Evolutionary conservation across 2,329 filamentous ascomycete genomes (phyloP).

Genomic region (Aphanocladium album): DNA sequence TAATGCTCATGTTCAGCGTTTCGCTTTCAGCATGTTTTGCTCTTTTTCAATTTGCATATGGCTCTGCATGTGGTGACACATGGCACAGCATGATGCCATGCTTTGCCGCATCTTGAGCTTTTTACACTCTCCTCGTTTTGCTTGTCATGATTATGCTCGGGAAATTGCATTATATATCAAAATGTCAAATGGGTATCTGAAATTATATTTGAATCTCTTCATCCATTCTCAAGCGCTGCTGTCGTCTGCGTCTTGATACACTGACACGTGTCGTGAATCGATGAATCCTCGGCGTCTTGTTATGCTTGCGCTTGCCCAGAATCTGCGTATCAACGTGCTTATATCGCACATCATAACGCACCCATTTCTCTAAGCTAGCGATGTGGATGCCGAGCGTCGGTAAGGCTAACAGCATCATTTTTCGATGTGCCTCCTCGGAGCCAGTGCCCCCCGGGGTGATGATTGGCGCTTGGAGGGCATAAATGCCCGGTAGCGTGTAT

Average conservation of each 20-base stretch:
- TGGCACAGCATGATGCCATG: no score
- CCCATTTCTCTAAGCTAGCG: conserved; percentile 42
- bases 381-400: conserved; percentile 47
- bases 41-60: no score
- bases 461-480: conserved; percentile 33
- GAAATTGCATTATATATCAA: not conserved
- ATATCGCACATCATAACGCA: conserved; percentile 47
- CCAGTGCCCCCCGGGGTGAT: not conserved
- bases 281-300: not conserved
- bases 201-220: not conserved
- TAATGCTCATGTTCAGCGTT: no score
- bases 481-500: conserved; percentile 52
- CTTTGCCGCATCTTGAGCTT: no score
- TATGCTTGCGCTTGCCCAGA: conserved; percentile 22
- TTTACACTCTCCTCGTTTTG: not conserved
- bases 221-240: not conserved
- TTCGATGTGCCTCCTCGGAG: not conserved
- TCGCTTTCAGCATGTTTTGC: no score
- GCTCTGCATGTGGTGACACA: no score
- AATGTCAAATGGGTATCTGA: conserved; percentile 6
- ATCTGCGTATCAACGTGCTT: conserved; percentile 42
- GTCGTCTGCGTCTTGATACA: not conserved
- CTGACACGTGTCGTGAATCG: not conserved
- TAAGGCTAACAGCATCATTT: conserved; percentile 43
- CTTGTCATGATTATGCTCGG: no score